Base-by-base conservation (phyloP, 495 filamentous ascomycete genomes). In the Letharia columbiana region DNA sequence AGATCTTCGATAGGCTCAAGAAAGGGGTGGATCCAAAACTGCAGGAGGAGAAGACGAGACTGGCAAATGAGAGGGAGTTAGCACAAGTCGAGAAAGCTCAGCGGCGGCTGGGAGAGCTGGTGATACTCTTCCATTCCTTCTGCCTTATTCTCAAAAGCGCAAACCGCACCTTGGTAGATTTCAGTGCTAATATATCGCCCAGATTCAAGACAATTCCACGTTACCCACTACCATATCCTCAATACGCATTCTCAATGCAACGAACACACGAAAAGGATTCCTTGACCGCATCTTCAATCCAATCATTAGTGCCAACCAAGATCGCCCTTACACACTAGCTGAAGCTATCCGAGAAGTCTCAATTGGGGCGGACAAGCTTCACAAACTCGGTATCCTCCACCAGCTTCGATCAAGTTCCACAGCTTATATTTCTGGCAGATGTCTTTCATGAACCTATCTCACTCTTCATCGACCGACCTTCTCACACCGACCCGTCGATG, bases 361-460 rank as follows among this genome's bases (percentile, higher is more conserved):
- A 65, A 77, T 72, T 62, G 85, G 84, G 33, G 84, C 87, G 44
- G 81, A 86, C 68, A 94, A 89, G 78, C 83, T 98, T 31, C 83
- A 87, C 66, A 82, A 84, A 67, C 91, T 96, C 73, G 92, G 91
- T 96, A 82, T 61, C 79, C 73, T 11, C 15, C 37, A 28, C 35
- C 31, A 13, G 2, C n/a, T 52, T 42, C 10, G 17, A 42, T 20
- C 45, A 10, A 8, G 47, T 39, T 33, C 8, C 40, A 15, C 45
- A 18, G 13, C 37, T 49, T 0, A 49, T 54, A 0, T 33, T 23
- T 15, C 2, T 15, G 11, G 12, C 69, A 92, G 92, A 91, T 69
- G 89, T 98, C 71, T 96, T 92, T 80, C 87, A 94, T 54, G 83
- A 89, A 40, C 84, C 87, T n/a, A 89, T 96, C 60, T 82, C 84